Conservation (phyloP, 345 rosid species). For the Psidium guajava region DNA sequence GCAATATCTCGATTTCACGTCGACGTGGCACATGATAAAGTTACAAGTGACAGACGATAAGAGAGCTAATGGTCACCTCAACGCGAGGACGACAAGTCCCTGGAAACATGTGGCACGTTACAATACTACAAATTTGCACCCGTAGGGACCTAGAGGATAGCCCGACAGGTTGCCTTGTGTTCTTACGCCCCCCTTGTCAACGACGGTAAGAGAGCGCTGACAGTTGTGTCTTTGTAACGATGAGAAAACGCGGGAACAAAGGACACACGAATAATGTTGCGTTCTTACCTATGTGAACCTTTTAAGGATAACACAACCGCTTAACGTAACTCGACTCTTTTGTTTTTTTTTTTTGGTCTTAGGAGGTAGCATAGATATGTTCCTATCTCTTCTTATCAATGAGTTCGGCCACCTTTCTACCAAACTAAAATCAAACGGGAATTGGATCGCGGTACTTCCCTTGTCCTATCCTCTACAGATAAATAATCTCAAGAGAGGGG, state of each 20-base stretch:
- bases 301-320: neutral
- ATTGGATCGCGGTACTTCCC: neutral
- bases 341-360: neutral
- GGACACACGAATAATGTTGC: neutral
- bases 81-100: neutral
- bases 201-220: too few relatives aligned
- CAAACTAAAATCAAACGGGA: neutral
- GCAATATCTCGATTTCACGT: accelerated
- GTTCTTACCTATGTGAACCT: too few relatives aligned
- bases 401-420: accelerated
- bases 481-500: too few relatives aligned
- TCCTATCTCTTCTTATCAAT: neutral
- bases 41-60: neutral
- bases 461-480: neutral
- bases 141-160: neutral
- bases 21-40: too few relatives aligned
- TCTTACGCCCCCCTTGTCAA: neutral
- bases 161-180: neutral
- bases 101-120: too few relatives aligned
- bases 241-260: neutral
- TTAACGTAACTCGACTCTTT: neutral
- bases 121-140: neutral
- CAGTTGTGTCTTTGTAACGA: neutral
- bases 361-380: neutral
- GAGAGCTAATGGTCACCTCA: neutral